phyloP scores from a whole-genome alignment of 78 protist species.

The Dictyostelium capitatum region DNA sequence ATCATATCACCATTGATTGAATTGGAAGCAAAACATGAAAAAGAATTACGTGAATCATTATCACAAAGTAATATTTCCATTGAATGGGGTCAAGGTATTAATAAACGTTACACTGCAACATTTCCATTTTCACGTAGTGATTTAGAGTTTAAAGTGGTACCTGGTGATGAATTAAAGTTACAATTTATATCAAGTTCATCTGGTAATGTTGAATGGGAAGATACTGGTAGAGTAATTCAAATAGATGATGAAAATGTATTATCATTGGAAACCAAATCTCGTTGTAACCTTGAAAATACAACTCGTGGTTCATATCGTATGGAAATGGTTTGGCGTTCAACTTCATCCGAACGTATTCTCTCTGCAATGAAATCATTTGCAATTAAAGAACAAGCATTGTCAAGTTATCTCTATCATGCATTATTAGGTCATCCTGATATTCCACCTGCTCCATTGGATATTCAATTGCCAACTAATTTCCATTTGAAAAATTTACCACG shows the following conservation, averaged over 20 bases:
- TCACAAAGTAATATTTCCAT: conserved; percentile 81
- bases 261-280: conserved; percentile 87
- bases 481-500: conserved; percentile 89
- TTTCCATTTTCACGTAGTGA: conserved; percentile 90
- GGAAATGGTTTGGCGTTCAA: conserved; percentile 98
- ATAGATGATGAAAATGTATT: conserved; percentile 84
- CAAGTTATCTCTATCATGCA: conserved; percentile 92
- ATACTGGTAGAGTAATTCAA: conserved; percentile 88
- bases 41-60: conserved; percentile 88
- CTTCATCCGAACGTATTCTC: conserved; percentile 95
- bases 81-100: conserved; percentile 95
- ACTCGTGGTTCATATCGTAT: conserved; percentile 80
- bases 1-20: conserved; percentile 94
- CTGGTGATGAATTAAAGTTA: conserved; percentile 93
- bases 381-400: conserved; percentile 88
- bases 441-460: conserved; percentile 69
- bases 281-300: not conserved
- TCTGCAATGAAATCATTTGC: conserved; percentile 96
- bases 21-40: conserved; percentile 96
- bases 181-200: not conserved
- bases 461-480: conserved; percentile 75
- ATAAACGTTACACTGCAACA: conserved; percentile 88
- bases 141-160: conserved; percentile 81
- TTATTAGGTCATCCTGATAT: conserved; percentile 96
- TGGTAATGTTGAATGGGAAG: conserved; percentile 83